Evolutionary conservation across 768 basidiomycete species (phyloP), one percentile per base, ranked within the genome.

Genomic region (Trametes villosa): DNA sequence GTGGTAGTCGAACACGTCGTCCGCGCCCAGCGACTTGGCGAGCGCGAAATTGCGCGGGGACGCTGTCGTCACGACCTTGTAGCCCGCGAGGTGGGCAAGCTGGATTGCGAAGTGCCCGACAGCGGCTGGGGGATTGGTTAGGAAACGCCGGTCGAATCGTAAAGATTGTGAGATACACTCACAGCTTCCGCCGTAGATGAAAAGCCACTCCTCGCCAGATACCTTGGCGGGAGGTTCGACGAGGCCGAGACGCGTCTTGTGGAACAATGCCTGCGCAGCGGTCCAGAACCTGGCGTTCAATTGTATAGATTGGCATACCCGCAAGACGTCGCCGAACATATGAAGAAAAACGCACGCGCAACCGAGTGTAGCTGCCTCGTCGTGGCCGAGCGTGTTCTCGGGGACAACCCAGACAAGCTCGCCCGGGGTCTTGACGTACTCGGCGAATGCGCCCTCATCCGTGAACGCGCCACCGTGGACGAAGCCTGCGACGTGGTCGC

Each of bases 31-130:
- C 1, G 68, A 60, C 42, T 73, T 74, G 20, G 82, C 63, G 18
- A 77, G 66, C 0, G 70, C 72, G 45, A 73, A 70, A 61, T 80
- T 79, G 33, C 67, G 63, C 17, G 75, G 70, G 0, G 80, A 81
- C 4, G 79, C 75, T 24, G 79, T 80, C 8, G 81, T 75, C 20
- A 80, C 72, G 46, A 83, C 77, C 26, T 74, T 74, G 58, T 80
- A 73, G 17, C 82, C 82, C 0, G 77, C 65, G 3, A 77, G 67
- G 34, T 76, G 75, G 2, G 77, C 76, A 17, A 82, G 73, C 62
- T 79, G 76, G 18, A 83, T 71, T 0, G 77, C 77, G 57, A 66
- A 74, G 29, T 69, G 67, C 0, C 77, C 77, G n/a, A 75, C 73
- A 29, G 62, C 55, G 22, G 62, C 51, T 66, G 41, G 27, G 17